Evolutionary conservation across 345 rosid genomes (phyloP), one percentile per base, ranked within the genome.

Genomic region (Atalantia buxifolia): DNA sequence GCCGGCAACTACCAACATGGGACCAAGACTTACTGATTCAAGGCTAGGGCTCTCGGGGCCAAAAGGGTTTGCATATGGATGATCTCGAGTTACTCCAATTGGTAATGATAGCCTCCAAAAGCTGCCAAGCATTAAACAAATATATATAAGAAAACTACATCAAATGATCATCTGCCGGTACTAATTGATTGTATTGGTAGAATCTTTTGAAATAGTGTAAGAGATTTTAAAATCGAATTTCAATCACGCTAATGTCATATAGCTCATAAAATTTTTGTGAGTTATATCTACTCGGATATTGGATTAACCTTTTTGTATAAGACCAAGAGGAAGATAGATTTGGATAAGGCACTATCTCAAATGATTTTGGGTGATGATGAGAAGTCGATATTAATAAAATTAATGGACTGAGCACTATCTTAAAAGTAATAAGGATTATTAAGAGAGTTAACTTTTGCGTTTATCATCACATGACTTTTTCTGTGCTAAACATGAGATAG

Each of bases 61-160:
- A 61, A 93, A 91, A 31, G 98, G 98, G 81, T 94, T 94, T 22
- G 89, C 94, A 67, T 87, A 79, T 45, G 88, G 93, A 78, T 92
- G 94, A 84, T 93, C 98, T 73, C 97, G 89, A 53, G 76, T 83
- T 84, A 84, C 95, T 66, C 90, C 95, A 31, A 38, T 25, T 2
- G 98, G 98, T 77, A 94, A 48, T 21, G 95, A 87, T 30, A 94
- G 79, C 87, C 97, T 93, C 98, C 98, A 94, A 83, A 94, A 93
- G 74, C 98, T 94, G 78, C 48, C 69, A 24, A 21, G 33, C 36
- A 59, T 10, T 18, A 53, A 2, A 33, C n/a, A 76, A 33, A 13
- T 53, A 45, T 13, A 45, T 45, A 13, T 53, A 53, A 18, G 22
- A 53, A 53, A 57, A 57, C 8, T 57, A 21, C 25, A 53, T 2